Evolutionary conservation across 768 basidiomycete species (phyloP).

Genomic region (Kwoniella mangroviensis): DNA sequence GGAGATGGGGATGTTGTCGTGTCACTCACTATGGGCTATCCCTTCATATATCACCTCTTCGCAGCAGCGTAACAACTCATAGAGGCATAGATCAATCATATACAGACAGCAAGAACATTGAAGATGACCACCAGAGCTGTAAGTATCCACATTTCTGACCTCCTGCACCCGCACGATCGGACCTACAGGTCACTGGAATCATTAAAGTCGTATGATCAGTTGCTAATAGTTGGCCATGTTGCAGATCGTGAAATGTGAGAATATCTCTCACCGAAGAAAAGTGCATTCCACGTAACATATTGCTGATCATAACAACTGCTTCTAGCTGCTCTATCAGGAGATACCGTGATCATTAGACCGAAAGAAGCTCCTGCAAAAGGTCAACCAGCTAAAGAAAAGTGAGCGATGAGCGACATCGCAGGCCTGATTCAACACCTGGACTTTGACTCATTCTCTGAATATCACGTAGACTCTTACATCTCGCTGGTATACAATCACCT

Average conservation of each 20-base stretch:
- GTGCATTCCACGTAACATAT: no score
- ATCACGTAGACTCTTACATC: constrained; percentile 73
- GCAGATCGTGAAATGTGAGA: constrained; percentile 53
- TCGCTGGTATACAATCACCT: constrained; percentile 84
- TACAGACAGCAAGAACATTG: neutral
- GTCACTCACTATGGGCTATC: neutral
- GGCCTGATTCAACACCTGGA: neutral
- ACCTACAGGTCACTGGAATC: neutral
- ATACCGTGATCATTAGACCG: constrained; percentile 77
- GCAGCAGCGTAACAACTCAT: neutral
- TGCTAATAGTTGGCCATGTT: constrained; percentile 1
- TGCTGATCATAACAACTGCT: no score
- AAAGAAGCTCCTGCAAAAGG: constrained; percentile 73
- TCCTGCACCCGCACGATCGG: neutral
- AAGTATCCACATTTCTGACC: constrained; percentile 16
- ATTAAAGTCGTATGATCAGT: neutral
- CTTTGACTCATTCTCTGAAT: constrained; percentile 17
- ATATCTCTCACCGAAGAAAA: neutral
- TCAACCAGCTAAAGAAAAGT: constrained; percentile 89
- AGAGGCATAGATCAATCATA: neutral
- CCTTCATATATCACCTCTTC: neutral
- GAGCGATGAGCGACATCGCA: constrained; percentile 5
- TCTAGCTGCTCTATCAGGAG: constrained; percentile 80
- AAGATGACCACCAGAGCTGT: constrained; percentile 52
- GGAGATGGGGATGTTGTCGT: neutral